Percentiles rank a stretch among this genome's conserved stretches.
Conservation (phyloP, 441 rosid genomes). For the Arabidopsis lyrata region DNA sequence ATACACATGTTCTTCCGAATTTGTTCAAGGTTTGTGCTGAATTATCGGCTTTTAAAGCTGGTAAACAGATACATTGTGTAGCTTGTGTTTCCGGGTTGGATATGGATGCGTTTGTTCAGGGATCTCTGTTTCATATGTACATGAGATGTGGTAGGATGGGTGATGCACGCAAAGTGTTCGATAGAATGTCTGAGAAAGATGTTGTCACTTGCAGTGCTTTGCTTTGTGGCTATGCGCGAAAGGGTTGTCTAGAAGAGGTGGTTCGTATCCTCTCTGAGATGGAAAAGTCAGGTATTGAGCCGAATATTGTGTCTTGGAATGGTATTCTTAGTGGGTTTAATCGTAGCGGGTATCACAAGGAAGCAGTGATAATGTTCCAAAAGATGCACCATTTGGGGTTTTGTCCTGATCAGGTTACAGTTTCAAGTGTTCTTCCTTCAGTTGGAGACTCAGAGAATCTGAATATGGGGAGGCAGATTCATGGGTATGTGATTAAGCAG, state of each 20-base stretch:
- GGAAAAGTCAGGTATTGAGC: conserved; percentile 45
- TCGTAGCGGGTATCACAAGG: conserved; percentile 53
- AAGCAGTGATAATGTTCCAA: conserved; percentile 54
- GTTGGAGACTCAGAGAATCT: conserved; percentile 53
- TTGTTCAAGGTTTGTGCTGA: conserved; percentile 61
- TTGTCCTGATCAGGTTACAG: conserved; percentile 53
- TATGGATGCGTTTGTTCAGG: conserved; percentile 53
- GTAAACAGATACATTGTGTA: conserved; percentile 56
- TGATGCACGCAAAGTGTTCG: conserved; percentile 61
- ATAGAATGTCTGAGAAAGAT: conserved; percentile 51
- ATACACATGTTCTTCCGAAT: conserved; percentile 56
- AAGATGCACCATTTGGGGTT: conserved; percentile 57
- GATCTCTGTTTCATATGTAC: conserved; percentile 61
- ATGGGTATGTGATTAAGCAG: conserved; percentile 53
- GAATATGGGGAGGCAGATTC: conserved; percentile 57
- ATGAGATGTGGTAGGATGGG: conserved; percentile 48
- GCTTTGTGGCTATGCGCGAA: conserved; percentile 59
- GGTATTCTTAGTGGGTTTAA: conserved; percentile 69
- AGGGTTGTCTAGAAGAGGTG: conserved; percentile 54
- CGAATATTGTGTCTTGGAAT: conserved; percentile 68
- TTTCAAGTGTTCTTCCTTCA: conserved; percentile 63
- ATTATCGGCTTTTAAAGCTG: conserved; percentile 46
- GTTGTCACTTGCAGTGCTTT: conserved; percentile 65
- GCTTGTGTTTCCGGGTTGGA: conserved; percentile 49
- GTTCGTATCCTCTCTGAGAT: conserved; percentile 48